phyloP scores from a whole-genome alignment of 805 yeast genomes.

The Yarrowia bubula region DNA sequence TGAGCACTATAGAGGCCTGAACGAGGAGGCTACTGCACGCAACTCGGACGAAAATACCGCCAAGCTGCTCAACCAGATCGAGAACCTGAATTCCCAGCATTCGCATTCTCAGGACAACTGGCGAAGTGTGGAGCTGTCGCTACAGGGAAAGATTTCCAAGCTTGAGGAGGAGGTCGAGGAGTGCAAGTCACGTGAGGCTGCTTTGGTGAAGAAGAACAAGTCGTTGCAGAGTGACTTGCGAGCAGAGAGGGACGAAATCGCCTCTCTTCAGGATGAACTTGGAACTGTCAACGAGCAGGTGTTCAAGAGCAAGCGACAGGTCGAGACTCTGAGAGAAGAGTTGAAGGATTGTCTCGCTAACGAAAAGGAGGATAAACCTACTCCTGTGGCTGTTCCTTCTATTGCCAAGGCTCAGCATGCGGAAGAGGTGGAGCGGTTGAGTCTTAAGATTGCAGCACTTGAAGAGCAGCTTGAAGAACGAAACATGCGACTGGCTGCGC shows the following conservation, averaged over 20 bases:
- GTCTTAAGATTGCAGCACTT: neutral
- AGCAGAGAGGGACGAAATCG: conserved; percentile 28
- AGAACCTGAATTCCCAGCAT: conserved; percentile 64
- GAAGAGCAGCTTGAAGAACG: conserved; percentile 13
- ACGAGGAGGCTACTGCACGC: conserved; percentile 48
- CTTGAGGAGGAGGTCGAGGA: conserved; percentile 33
- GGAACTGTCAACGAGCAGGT: conserved; percentile 27
- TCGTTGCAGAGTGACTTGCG: conserved; percentile 26
- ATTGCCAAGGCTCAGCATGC: neutral
- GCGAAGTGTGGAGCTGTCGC: conserved; percentile 71
- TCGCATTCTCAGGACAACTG: conserved; percentile 76
- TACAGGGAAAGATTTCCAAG: conserved; percentile 48
- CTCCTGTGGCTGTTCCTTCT: neutral
- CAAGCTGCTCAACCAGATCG: conserved; percentile 46
- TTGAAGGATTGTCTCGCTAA: neutral
- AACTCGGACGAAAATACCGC: conserved; percentile 38
- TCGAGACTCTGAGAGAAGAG: conserved; percentile 2
- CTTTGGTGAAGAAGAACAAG: conserved; percentile 30
- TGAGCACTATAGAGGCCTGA: conserved; percentile 62
- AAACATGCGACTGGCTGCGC: conserved; percentile 12
- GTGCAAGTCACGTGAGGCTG: conserved; percentile 30
- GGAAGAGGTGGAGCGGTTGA: neutral
- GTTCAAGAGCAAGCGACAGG: neutral
- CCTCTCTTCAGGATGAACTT: conserved; percentile 28
- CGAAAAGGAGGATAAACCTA: neutral